Evolutionary conservation across 2,329 filamentous ascomycete genomes (phyloP).

Genomic region (Volutella citrinella): DNA sequence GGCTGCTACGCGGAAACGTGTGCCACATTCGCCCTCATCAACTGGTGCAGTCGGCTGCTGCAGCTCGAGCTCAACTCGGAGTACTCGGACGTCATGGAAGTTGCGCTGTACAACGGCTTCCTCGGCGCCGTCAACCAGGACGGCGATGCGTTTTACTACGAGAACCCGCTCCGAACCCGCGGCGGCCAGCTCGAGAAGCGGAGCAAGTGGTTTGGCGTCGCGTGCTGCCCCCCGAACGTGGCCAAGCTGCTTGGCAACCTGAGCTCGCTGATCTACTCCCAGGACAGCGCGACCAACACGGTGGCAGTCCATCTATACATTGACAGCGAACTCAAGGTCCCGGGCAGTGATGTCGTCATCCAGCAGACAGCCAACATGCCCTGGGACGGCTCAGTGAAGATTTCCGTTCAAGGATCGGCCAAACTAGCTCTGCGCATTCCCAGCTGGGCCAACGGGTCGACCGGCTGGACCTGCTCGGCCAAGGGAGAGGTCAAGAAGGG

Average conservation of each 20-base stretch:
- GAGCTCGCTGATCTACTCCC: neutral
- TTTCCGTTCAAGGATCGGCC: no score
- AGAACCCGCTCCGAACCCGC: neutral
- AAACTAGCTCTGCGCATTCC: no score
- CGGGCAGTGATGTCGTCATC: no score
- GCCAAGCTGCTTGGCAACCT: slow-evolving; percentile 1
- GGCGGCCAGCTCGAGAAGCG: slow-evolving; percentile 1
- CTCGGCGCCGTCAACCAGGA: slow-evolving; percentile 1
- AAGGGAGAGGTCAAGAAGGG: no score
- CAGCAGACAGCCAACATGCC: no score
- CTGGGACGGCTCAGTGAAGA: no score
- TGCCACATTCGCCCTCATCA: slow-evolving; percentile 4
- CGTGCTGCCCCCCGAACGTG: slow-evolving; percentile 7
- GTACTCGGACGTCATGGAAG: slow-evolving; percentile 6
- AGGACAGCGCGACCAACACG: no score
- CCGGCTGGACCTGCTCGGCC: no score
- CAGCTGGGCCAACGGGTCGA: no score
- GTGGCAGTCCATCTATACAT: no score
- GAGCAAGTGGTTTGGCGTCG: slow-evolving; percentile 7
- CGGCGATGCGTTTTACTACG: slow-evolving; percentile 3
- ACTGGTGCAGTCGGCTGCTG: slow-evolving; percentile 2
- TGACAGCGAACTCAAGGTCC: no score
- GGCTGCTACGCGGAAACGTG: slow-evolving; percentile 8
- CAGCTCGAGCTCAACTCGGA: slow-evolving; percentile 3
- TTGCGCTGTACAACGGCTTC: slow-evolving; percentile 4